Evolutionary conservation across 331 rosid species (phyloP), one percentile per base, ranked within the genome.

Genomic region (Erythrophleum ivorense): DNA sequence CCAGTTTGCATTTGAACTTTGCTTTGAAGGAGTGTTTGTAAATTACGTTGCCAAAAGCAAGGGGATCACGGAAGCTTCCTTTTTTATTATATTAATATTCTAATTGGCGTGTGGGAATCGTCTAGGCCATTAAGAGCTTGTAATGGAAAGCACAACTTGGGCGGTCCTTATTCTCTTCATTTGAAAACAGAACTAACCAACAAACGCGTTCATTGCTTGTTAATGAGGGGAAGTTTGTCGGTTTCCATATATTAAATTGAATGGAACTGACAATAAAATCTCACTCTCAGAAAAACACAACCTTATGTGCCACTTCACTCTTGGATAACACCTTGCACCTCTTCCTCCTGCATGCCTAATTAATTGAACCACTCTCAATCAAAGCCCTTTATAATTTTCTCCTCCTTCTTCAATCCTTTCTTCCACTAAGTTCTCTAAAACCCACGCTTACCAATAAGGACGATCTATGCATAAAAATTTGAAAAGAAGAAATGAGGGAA

Each of bases 301-400:
- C 71, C 64, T 68, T 71, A 33, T 46, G 19, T 58, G 67, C 53
- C 46, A 65, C 72, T 69, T 46, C 79, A 71, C 54, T 21, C 3
- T 73, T 64, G 43, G 76, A 18, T 11, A 49, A 0, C 53, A 49
- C 53, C 53, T 13, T 55, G 14, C 77, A 41, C 84, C 40, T 58
- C 82, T 77, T 49, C 53, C 15, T 12, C 53, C 53, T 49, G 70
- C 88, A 75, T 81, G 85, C 84, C 89, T 84, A 33, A 34, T 13
- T 90, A 82, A 85, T 80, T 90, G 86, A 94, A 83, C 85, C 36
- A 84, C 83, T 84, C 87, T n/a, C 45, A 58, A 88, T 86, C 94
- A 85, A 86, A 45, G 76, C 82, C 36, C 31, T 68, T 79, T 41
- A 34, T 78, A 55, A 60, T 75, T 75, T 62, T 49, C 52, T 66